phyloP scores from a whole-genome alignment of 75 land plant genomes.

The Selaginella moellendorffii region DNA sequence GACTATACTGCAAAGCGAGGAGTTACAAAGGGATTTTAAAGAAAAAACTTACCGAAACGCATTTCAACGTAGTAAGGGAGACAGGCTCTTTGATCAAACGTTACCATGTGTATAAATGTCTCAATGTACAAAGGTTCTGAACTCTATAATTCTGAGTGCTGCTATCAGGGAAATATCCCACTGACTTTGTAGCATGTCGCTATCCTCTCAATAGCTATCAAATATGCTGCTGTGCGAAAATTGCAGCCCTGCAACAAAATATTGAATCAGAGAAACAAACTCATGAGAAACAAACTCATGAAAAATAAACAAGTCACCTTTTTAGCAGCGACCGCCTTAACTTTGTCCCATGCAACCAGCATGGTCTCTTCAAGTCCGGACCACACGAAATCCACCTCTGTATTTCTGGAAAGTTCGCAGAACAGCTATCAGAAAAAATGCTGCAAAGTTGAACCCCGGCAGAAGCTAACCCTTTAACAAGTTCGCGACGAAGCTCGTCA shows the following conservation, averaged over 20 bases:
- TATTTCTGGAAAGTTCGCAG: constrained; percentile 16
- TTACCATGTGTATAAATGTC: too few species aligned
- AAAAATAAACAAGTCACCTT: constrained; percentile 17
- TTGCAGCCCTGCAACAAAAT: constrained; percentile 15
- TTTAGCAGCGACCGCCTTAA: constrained; percentile 17
- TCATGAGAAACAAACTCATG: not conserved
- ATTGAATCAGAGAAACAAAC: not conserved
- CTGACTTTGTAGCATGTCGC: constrained; percentile 23
- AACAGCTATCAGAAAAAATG: not conserved
- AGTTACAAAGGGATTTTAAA: too few species aligned
- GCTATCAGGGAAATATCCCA: constrained; percentile 22
- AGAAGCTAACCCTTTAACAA: constrained; percentile 31
- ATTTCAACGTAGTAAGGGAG: too few species aligned
- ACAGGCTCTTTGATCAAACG: too few species aligned
- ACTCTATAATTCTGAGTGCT: too few species aligned
- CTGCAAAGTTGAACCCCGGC: not conserved
- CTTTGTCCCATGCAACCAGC: constrained; percentile 24
- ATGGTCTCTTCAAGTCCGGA: constrained; percentile 31
- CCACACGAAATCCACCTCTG: constrained; percentile 31
- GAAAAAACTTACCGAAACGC: too few species aligned
- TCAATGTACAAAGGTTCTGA: too few species aligned
- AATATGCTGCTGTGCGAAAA: constrained; percentile 25
- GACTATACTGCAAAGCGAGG: too few species aligned
- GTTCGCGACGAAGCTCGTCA: constrained; percentile 20
- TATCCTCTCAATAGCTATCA: constrained; percentile 25